Evolutionary conservation across 257 asterid species (phyloP), one percentile per base, ranked within the genome.

Genomic region (Verbascum thapsus): DNA sequence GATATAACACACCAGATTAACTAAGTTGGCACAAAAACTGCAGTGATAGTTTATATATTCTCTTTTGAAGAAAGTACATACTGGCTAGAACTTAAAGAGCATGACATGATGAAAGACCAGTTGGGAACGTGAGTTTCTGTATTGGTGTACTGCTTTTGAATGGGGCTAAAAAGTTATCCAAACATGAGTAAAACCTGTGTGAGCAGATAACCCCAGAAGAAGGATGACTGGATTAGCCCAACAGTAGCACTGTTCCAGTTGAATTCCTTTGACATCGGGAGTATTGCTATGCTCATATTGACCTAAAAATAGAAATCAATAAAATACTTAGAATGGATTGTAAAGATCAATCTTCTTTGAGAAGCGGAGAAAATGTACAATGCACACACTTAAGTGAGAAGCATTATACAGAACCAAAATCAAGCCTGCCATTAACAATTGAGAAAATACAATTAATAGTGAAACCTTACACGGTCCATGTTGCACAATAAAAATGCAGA

Each of bases 161-260:
- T 37, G 68, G 10, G 15, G 51, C 40, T 13, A 62, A 20, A 61
- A 66, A 43, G 47, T 57, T 48, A 30, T 53, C 15, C n/a, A 61
- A 38, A 48, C 54, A 57, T 26, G 76, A 68, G 17, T 50, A 67
- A 51, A 48, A 92, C 99, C 96, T 94, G 99, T 19, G 99, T 94
- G 56, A 94, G 90, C 71, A 94, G 84, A 75, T 94, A 94, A 68
- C 99, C 99, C 99, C 99, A 94, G 90, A 94, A 94, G 81, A 92
- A 94, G 50, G 97, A 94, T 34, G 99, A 94, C 74, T 94, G 99
- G 67, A 90, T 94, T 43, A 94, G 85, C 52, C 99, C 99, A 75
- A 94, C 99, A 12, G 99, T 92, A 35, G 99, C 87, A 71, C 90
- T 94, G 76, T 84, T 87, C 99, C 99, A 94, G 69, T 88, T 86